Percentiles rank a stretch among this genome's conserved stretches.
Conservation (phyloP, 139 green algal species). For the Micractinium sp. region DNA sequence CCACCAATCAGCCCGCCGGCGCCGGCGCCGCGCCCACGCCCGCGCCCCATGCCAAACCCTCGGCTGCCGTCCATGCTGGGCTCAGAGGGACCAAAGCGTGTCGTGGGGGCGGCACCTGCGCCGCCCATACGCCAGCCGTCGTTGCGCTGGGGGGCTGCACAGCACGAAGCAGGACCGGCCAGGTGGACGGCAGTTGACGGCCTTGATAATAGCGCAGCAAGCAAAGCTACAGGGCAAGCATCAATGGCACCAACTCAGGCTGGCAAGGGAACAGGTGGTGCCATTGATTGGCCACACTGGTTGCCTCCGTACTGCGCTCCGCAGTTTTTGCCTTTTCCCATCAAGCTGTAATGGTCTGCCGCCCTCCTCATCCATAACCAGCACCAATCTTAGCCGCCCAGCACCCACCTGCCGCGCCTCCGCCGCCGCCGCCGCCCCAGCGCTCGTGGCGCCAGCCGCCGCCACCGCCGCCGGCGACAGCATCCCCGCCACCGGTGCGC, state of each 20-base stretch:
- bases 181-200: no score
- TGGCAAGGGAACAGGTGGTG: background rate
- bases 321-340: background rate
- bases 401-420: background rate
- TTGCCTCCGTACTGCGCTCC: background rate
- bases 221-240: background rate
- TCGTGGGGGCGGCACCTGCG: background rate
- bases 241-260: background rate
- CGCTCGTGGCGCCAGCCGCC: constrained; percentile 40
- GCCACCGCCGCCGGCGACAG: background rate
- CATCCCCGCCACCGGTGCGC: background rate
- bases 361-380: no score
- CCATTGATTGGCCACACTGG: no score
- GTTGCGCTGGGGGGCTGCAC: background rate
- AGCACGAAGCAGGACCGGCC: no score
- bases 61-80: constrained; percentile 41
- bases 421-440: constrained; percentile 19
- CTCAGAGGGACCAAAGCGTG: constrained; percentile 19
- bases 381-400: background rate
- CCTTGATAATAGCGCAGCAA: no score
- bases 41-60: constrained; percentile 49
- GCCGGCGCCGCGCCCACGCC: background rate
- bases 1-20: constrained; percentile 7
- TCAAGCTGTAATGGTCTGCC: no score
- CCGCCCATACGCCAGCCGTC: constrained; percentile 38